phyloP scores from a whole-genome alignment of 2,329 filamentous ascomycete species.

The Fusarium concolor region DNA sequence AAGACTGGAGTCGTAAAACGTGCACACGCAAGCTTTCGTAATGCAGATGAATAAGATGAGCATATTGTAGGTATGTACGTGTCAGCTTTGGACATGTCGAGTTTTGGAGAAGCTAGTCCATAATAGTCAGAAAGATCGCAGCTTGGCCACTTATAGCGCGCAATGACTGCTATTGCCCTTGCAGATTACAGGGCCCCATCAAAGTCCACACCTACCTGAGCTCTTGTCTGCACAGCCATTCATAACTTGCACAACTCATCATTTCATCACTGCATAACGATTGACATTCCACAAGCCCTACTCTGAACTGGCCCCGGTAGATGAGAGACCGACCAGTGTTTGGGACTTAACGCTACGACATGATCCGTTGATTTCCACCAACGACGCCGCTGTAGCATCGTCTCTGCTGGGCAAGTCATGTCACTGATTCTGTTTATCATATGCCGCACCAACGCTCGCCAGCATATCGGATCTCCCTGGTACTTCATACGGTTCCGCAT shows the following conservation, averaged over 20 bases:
- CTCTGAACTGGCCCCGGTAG: conserved; percentile 36
- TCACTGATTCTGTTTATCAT: conserved; percentile 10
- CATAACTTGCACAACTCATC: conserved; percentile 34
- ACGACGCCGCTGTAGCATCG: conserved; percentile 24
- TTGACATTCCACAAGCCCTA: conserved; percentile 30
- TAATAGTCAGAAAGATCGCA: not conserved
- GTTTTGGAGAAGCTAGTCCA: not conserved
- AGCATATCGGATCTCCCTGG: conserved; percentile 20
- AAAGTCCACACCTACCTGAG: conserved; percentile 4
- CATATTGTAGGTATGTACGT: conserved; percentile 7
- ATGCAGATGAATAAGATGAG: conserved; percentile 10
- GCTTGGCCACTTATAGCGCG: conserved; percentile 25
- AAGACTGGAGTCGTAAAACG: conserved; percentile 26
- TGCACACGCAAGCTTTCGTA: conserved; percentile 38
- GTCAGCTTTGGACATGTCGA: conserved; percentile 2
- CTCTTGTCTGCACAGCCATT: conserved; percentile 1
- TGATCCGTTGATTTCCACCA: conserved; percentile 29
- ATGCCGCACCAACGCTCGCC: conserved; percentile 22
- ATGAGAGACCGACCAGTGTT: conserved; percentile 44
- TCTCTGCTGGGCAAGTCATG: conserved; percentile 17
- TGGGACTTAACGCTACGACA: conserved; percentile 42
- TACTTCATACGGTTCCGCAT: not conserved
- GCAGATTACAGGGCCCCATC: conserved; percentile 7
- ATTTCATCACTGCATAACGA: conserved; percentile 14
- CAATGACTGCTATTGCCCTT: conserved; percentile 12